A percentile compares a stretch with the other conserved stretches of the same genome.
Evolutionary conservation across 805 yeast genomes (phyloP).

Genomic region (Saccharomyces kudriavzevii): DNA sequence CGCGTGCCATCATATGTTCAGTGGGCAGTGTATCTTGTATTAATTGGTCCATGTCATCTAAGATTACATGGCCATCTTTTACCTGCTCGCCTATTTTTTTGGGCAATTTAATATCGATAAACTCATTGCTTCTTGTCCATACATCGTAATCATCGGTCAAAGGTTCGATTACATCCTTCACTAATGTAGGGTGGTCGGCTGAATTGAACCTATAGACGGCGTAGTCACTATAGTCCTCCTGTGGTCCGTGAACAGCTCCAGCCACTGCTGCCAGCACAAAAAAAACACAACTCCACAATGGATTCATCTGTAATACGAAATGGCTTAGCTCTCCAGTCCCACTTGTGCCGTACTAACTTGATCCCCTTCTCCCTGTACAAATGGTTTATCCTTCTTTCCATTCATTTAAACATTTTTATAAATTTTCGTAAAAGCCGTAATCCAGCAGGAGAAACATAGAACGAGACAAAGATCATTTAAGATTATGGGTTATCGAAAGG

Average conservation of each 20-base stretch:
- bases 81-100: slow-evolving; percentile 5
- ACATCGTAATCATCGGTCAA: slow-evolving; percentile 24
- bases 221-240: slow-evolving; percentile 15
- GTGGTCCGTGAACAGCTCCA: neutral
- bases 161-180: slow-evolving; percentile 8
- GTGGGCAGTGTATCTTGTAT: slow-evolving; percentile 50
- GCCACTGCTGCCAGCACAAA: neutral
- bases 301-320: neutral
- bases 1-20: neutral
- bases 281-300: neutral
- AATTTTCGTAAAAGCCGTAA: neutral
- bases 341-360: neutral
- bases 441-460: neutral
- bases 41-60: slow-evolving; percentile 50
- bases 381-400: neutral
- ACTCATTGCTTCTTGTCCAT: slow-evolving; percentile 45
- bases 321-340: neutral
- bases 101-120: slow-evolving; percentile 39
- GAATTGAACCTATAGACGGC: slow-evolving; percentile 19
- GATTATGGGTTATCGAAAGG: neutral
- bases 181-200: slow-evolving; percentile 3
- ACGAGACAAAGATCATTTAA: neutral
- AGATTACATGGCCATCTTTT: slow-evolving; percentile 31
- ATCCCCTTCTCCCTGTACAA: neutral
- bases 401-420: neutral